phyloP scores from a whole-genome alignment of 176 grass and related monocot genomes.

The Juncus effusus region DNA sequence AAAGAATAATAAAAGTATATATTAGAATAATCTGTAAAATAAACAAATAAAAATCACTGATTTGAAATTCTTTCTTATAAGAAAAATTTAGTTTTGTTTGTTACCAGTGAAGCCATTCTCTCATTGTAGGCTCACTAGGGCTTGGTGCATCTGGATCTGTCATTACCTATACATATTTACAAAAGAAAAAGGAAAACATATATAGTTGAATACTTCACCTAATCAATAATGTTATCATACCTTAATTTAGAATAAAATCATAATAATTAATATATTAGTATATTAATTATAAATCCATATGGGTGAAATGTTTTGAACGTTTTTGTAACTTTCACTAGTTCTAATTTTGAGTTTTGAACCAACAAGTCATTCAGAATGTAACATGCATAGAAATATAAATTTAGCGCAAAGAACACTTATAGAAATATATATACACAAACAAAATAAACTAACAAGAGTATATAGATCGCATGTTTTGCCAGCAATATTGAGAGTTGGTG shows the following conservation, averaged over 20 bases:
- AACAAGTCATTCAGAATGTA: no score
- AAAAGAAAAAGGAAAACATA: constrained; percentile 1
- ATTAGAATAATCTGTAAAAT: neutral
- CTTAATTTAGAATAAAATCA: no score
- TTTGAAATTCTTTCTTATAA: neutral
- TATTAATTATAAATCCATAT: no score
- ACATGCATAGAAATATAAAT: no score
- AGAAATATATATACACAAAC: neutral
- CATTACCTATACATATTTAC: constrained; percentile 39
- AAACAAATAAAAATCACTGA: neutral
- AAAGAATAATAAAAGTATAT: neutral
- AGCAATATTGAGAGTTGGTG: constrained; percentile 42
- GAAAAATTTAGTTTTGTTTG: neutral
- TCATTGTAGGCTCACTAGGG: constrained; percentile 72
- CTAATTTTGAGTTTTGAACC: no score
- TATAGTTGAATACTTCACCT: neutral
- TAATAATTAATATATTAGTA: no score
- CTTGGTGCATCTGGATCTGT: constrained; percentile 78
- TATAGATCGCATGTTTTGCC: constrained; percentile 45
- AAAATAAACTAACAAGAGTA: constrained; percentile 44
- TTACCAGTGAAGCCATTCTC: constrained; percentile 77
- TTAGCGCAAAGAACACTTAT: no score
- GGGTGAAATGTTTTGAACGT: no score
- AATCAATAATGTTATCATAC: neutral
- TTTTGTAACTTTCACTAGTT: no score